Evolutionary conservation across 2,329 filamentous ascomycete species (phyloP), one percentile per base, ranked within the genome.

Genomic region (Chalara sp.): DNA sequence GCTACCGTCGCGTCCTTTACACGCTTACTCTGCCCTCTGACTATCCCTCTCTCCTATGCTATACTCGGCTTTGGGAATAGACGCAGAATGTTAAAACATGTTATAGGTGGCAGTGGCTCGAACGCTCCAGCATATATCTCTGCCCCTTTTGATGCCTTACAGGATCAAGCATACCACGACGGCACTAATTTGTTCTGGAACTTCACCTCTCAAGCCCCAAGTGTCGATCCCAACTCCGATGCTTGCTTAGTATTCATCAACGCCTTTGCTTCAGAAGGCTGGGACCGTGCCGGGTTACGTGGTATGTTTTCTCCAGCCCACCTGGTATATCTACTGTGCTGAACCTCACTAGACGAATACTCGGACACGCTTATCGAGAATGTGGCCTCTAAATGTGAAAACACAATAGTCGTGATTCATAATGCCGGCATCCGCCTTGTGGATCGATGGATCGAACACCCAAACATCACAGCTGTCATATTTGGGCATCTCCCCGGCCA

Each of bases 401-500:
- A 80, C 58, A 86, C 81, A 0, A 72, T 86, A 11, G 82, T 85
- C 0, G 68, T 84, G 1, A 71, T 85, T 7, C 81, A 86, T 65
- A 84, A 83, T 48, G 79, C 79, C 0, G 82, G 82, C 0, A 68
- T 75, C 13, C 71, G 81, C 1, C 65, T 81, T 0, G 76, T 85
- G 0, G 81, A 84, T 51, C 65, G 68, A 1, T 86, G 87, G 83
- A 83, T 91, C 56, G 82, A 91, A 43, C 70, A 88, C 0, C 81
- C 86, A 1, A 81, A 80, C 31, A 80, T 96, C 55, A 89, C 89
- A 62, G 84, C 86, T 0, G 82, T 95, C 1, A 65, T 96, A 1
- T 76, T 91, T 43, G 88, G 87, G 8, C 86, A 93, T 59, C 72
- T 95, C 0, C 89, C 90, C 0, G 89, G 90, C 1, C 82, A 95